Evolutionary conservation across 2,329 filamentous ascomycete species (phyloP).

Genomic region (Sporothrix globosa): DNA sequence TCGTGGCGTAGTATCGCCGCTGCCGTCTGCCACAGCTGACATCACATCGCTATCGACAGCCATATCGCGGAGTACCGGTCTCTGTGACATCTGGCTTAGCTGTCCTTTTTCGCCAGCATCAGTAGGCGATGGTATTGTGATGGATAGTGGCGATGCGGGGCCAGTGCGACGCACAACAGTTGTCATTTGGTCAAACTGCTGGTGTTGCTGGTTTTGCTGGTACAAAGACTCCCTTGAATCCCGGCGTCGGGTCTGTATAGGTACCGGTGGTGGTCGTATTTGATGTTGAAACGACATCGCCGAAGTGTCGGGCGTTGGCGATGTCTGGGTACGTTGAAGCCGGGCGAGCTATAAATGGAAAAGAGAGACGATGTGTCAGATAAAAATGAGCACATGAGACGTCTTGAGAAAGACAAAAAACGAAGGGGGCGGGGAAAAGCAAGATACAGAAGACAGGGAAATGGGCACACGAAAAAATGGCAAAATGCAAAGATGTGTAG

Average conservation of each 20-base stretch:
- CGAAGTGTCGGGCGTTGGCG: slow-evolving; percentile 24
- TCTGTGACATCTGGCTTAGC: slow-evolving; percentile 18
- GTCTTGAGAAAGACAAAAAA: slow-evolving; percentile 12
- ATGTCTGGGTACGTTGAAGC: slow-evolving; percentile 33
- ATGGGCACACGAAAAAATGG: not conserved
- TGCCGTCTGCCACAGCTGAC: slow-evolving; percentile 37
- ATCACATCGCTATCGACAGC: slow-evolving; percentile 24
- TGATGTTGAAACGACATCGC: slow-evolving; percentile 30
- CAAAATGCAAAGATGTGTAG: not conserved
- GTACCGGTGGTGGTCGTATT: slow-evolving; percentile 33
- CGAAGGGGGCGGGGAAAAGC: slow-evolving; percentile 31
- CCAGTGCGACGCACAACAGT: slow-evolving; percentile 37
- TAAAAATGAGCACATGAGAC: slow-evolving; percentile 28
- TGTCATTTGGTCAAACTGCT: slow-evolving; percentile 39
- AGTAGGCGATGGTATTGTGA: slow-evolving; percentile 38
- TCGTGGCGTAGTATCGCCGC: slow-evolving; percentile 38
- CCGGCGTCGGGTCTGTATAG: slow-evolving; percentile 38
- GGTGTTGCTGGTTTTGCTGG: slow-evolving; percentile 38
- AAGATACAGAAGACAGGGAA: slow-evolving; percentile 15
- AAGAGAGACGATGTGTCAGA: slow-evolving; percentile 32
- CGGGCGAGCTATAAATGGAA: slow-evolving; percentile 40
- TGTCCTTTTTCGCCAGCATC: slow-evolving; percentile 11
- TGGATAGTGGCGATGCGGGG: slow-evolving; percentile 40
- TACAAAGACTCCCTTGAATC: slow-evolving; percentile 35
- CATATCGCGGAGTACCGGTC: not conserved